phyloP scores from a whole-genome alignment of 2,329 filamentous ascomycete genomes.

The Trichoderma lentiforme region DNA sequence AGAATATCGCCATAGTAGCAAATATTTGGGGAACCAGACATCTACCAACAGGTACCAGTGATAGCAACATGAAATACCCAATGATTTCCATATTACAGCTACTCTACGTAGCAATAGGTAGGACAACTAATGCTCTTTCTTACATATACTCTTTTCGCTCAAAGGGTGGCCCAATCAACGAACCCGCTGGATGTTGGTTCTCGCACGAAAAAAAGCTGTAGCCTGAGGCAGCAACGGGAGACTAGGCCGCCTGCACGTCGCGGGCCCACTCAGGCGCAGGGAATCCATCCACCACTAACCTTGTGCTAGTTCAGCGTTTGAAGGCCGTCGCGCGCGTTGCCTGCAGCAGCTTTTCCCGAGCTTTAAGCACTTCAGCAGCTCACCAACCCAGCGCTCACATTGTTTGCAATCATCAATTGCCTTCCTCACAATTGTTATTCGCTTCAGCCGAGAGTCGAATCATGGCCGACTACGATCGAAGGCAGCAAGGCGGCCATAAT shows the following conservation, averaged over 20 bases:
- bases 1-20: neutral
- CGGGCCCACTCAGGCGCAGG: neutral
- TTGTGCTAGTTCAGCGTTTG: neutral
- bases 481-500: conserved; percentile 52
- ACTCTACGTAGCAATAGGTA: neutral
- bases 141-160: neutral
- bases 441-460: conserved; percentile 13
- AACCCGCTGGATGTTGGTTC: neutral
- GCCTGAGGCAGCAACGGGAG: conserved; percentile 11
- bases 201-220: neutral
- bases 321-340: conserved; percentile 19
- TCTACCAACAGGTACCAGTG: neutral
- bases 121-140: neutral
- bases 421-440: neutral
- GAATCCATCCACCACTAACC: neutral
- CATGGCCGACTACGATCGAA: conserved; percentile 57
- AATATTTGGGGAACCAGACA: neutral
- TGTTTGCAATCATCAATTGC: neutral
- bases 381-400: neutral
- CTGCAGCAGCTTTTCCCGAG: conserved; percentile 20
- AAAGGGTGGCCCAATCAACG: neutral
- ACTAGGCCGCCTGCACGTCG: conserved; percentile 2
- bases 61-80: neutral
- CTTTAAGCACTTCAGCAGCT: conserved; percentile 10
- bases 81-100: neutral